Base-by-base conservation (phyloP, 305 asterid species). In the Fraxinus angustifolia region DNA sequence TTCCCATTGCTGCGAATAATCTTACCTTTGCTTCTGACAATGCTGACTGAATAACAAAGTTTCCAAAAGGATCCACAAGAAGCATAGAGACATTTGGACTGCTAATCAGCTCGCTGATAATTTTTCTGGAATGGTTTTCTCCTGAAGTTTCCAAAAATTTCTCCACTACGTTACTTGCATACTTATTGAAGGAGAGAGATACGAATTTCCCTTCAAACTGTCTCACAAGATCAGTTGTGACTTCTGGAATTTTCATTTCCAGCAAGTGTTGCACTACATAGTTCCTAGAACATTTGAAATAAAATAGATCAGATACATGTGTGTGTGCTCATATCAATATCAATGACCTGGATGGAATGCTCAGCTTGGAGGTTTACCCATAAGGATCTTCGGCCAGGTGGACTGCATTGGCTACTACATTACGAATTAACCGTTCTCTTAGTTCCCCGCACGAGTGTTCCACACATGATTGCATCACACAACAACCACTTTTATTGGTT, bases 131-230 rank as follows among this genome's bases (percentile, higher is more conserved):
- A 21, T 60, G 58, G 50, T 78, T 76, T 58, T 88, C 88, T 33
- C 84, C 88, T 0, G 87, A 81, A 67, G 79, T 78, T 2, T 7
- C 3, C 28, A 93, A 79, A 45, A 88, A 78, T 72, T 90, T 93
- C 45, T 93, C 97, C 45, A 93, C 95, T 2, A 93, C 97, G 56
- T 91, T 89, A 82, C 97, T 91, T 1, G 91, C 95, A 78, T 87
- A 88, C 76, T 93, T 93, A 83, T 93, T 85, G 78, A 87, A 79
- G 4, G 95, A 90, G 73, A 93, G 88, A 73, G 79, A 26, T 14
- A 78, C 78, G 50, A 90, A 91, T 82, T 42, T 74, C 73, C 92
- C 92, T 80, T 77, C 81, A 75, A 90, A 87, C 58, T 67, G 86
- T 79, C 78, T 84, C 76, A 88, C 3, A 14, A 93, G 90, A 73